A percentile compares a stretch with the other conserved stretches of the same genome.
Conservation (phyloP, 164 flowering plant genomes). For the Hamamelis virginiana region DNA sequence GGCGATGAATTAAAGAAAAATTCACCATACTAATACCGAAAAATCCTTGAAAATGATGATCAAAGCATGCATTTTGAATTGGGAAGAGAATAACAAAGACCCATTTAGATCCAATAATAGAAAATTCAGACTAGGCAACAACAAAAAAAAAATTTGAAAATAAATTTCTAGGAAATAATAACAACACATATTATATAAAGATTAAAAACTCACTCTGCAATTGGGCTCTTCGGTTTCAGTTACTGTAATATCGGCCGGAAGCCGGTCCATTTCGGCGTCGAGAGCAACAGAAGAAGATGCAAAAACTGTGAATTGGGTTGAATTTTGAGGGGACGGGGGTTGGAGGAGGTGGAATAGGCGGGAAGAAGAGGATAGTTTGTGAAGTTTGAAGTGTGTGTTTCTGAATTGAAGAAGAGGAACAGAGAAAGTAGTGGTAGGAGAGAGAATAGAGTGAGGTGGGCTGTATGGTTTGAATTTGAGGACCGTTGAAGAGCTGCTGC, state of each 20-base stretch:
- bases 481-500: slow-evolving; percentile 9
- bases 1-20: too few species aligned
- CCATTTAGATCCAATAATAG: too few species aligned
- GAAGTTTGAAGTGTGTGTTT: not conserved
- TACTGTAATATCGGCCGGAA: slow-evolving; percentile 67
- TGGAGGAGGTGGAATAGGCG: slow-evolving; percentile 23
- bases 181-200: not conserved
- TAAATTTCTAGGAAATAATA: too few species aligned
- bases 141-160: not conserved
- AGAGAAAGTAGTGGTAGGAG: not conserved
- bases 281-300: slow-evolving; percentile 30
- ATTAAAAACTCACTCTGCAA: slow-evolving; percentile 50
- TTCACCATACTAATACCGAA: too few species aligned
- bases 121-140: too few species aligned
- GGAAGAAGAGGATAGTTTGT: slow-evolving; percentile 20
- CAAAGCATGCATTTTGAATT: too few species aligned
- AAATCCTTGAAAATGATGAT: too few species aligned
- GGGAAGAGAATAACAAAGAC: too few species aligned
- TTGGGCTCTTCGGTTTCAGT: slow-evolving; percentile 58
- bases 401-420: not conserved
- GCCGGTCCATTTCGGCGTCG: slow-evolving; percentile 38
- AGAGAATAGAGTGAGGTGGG: not conserved
- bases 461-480: slow-evolving; percentile 6
- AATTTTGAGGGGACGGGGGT: slow-evolving; percentile 12
- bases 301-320: slow-evolving; percentile 12